Evolutionary conservation across 768 basidiomycete species (phyloP).

Genomic region (Suillus paluster): DNA sequence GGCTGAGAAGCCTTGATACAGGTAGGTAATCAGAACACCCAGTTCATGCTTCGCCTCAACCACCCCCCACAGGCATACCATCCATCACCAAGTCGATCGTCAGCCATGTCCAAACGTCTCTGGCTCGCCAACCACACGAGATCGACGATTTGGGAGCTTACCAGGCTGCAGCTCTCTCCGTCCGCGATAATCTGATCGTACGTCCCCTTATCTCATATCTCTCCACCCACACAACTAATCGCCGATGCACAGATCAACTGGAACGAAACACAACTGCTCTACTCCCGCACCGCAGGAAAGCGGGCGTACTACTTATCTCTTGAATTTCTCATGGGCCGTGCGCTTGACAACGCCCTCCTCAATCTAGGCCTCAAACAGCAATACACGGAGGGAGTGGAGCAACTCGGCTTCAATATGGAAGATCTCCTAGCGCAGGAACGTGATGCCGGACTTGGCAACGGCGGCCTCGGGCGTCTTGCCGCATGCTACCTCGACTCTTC

Average conservation of each 20-base stretch:
- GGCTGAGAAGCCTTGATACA: conserved; percentile 58
- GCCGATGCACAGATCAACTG: conserved; percentile 65
- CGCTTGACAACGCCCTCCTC: conserved; percentile 80
- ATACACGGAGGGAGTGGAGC: conserved; percentile 66
- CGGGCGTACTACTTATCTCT: conserved; percentile 95
- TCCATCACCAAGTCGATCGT: conserved; percentile 77
- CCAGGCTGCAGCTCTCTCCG: conserved; percentile 88
- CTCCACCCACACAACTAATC: conserved; percentile 5
- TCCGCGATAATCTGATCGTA: conserved; percentile 87
- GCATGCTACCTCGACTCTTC: conserved; percentile 97
- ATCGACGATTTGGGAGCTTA: conserved; percentile 87
- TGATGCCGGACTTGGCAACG: conserved; percentile 94
- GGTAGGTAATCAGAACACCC: conserved; percentile 40
- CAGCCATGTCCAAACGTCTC: conserved; percentile 84
- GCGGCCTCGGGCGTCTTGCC: conserved; percentile 93
- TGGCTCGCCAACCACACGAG: conserved; percentile 92
- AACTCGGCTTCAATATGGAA: conserved; percentile 90
- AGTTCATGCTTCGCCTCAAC: neutral
- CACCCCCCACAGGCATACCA: conserved; percentile 49
- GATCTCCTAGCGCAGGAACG: conserved; percentile 88
- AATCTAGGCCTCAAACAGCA: conserved; percentile 85
- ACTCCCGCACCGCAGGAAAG: conserved; percentile 84
- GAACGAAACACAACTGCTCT: conserved; percentile 80
- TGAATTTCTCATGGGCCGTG: conserved; percentile 89
- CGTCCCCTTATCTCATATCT: conserved; percentile 21